A percentile compares a stretch with the other conserved stretches of the same genome.
phyloP scores from a whole-genome alignment of 805 yeast species.

The Ogataea sp. region DNA sequence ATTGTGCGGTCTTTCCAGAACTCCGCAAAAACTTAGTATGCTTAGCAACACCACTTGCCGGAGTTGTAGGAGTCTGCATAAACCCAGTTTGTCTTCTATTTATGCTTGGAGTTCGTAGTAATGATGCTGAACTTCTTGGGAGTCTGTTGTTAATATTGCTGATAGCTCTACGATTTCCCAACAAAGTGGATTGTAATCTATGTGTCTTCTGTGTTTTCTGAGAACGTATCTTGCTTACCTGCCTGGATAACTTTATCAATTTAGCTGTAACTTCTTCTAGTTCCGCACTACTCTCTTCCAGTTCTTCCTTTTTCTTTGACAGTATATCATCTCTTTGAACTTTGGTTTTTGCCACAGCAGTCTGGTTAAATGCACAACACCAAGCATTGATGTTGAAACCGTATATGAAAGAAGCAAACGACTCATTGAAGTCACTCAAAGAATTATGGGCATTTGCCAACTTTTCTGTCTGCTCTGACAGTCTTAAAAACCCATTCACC shows the following conservation, averaged over 20 bases:
- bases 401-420: constrained; percentile 46
- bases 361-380: constrained; percentile 62
- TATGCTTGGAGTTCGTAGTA: neutral
- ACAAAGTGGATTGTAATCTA: too few relatives aligned
- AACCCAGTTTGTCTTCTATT: too few relatives aligned
- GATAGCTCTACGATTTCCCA: too few relatives aligned
- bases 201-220: too few relatives aligned
- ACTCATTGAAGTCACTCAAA: constrained; percentile 1
- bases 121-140: too few relatives aligned
- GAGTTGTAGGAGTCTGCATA: too few relatives aligned
- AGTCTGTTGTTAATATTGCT: too few relatives aligned
- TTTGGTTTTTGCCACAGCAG: constrained; percentile 7
- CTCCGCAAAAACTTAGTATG: neutral
- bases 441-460: neutral
- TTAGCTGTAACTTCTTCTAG: too few relatives aligned
- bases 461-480: neutral
- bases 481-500: neutral
- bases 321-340: neutral
- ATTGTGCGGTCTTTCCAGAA: neutral
- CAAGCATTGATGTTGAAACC: constrained; percentile 83
- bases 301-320: too few relatives aligned
- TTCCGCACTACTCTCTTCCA: too few relatives aligned
- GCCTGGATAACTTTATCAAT: too few relatives aligned
- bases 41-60: neutral
- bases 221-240: too few relatives aligned